Base-by-base conservation (phyloP, 805 yeast species). In the Ogataea minuta region DNA sequence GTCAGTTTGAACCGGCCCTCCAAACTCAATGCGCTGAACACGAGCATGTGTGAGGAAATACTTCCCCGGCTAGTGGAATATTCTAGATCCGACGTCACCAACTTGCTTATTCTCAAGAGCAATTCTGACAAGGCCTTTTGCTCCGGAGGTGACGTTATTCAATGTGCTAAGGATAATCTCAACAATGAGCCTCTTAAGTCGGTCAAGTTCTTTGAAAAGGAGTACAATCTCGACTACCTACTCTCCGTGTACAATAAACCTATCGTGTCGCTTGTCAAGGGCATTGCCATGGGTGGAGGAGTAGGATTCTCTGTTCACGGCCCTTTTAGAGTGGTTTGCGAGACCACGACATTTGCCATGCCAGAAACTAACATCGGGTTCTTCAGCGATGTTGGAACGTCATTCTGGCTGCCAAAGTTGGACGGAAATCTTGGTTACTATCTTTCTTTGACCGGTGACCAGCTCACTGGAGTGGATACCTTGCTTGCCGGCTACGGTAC, bases 261-360 rank as follows among this genome's bases (percentile, higher is more conserved):
- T 1, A 73, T 85, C 44, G 81, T 93, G n/a, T 71, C 95, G 0
- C 56, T 88, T 26, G 81, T 84, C 79, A 82, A 93, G 57, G 97
- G 98, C 15, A 86, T 91, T 53, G 87, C 91, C 19, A 88, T 93
- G 95, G 99, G 98, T 39, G 98, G 98, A 36, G 98, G 98, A 52
- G 95, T 89, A 30, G 98, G 99, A 4, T 67, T 93, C 31, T 73
- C 91, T 0, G 83, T 87, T 28, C 98, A 93, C 64, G 82, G 87
- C 9, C 91, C 96, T 3, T 91, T 91, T 71, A 78, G 98, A 57
- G 68, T 93, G 26, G 95, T 95, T n/a, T 85, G 96, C 28, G 97
- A 91, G 54, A 75, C 77, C 53, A 90, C 98, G 9, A 74, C 81
- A 59, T 76, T 89, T 67, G 96, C 98, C 46, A 93, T 93, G 99